Conservation (phyloP, 192 early-diverging fungal species). For the Rhizoclosmatium globosum region DNA sequence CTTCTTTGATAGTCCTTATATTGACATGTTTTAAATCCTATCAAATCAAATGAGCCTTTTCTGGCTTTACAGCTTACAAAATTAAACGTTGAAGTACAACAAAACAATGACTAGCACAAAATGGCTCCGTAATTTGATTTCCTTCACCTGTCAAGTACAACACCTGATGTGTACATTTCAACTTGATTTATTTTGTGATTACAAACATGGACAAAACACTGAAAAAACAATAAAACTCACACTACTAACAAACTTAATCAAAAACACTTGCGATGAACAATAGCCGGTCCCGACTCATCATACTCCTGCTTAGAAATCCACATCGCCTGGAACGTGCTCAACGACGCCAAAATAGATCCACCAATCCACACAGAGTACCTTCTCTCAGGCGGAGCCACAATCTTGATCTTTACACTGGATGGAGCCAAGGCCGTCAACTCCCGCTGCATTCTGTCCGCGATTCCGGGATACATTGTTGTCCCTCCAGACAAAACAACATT, state of each 20-base stretch:
- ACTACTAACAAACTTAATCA: background rate
- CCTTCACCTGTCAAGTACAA: too few relatives aligned
- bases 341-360: conserved; percentile 50
- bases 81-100: too few relatives aligned
- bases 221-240: too few relatives aligned
- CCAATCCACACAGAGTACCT: conserved; percentile 53
- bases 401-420: conserved; percentile 37
- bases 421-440: conserved; percentile 35
- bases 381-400: conserved; percentile 39
- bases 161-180: too few relatives aligned
- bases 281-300: background rate
- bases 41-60: too few relatives aligned
- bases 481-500: conserved; percentile 45
- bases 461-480: conserved; percentile 27
- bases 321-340: conserved; percentile 40
- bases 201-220: too few relatives aligned
- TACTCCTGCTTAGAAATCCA: conserved; percentile 41
- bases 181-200: too few relatives aligned
- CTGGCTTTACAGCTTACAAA: too few relatives aligned
- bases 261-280: conserved; percentile 19
- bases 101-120: too few relatives aligned
- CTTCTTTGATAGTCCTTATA: too few relatives aligned
- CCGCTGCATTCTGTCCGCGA: conserved; percentile 34
- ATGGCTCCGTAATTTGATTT: too few relatives aligned
- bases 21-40: too few relatives aligned